A percentile compares a stretch with the other conserved stretches of the same genome.
Evolutionary conservation across 352 stramenopile species (phyloP).

Genomic region (Globisporangium camurandrum): DNA sequence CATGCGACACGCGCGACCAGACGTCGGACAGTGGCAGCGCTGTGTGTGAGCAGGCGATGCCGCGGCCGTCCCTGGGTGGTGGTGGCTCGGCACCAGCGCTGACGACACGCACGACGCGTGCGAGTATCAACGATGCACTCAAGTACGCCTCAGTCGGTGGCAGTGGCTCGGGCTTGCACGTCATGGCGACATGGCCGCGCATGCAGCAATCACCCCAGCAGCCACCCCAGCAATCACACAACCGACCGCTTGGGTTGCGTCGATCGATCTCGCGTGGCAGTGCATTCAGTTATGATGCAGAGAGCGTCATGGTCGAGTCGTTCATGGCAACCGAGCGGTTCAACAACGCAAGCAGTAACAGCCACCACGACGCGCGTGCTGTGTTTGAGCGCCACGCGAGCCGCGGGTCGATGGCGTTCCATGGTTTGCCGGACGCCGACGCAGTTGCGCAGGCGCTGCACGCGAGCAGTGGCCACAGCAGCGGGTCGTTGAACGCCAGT

Average conservation of each 20-base stretch:
- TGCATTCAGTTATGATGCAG: conserved; percentile 85
- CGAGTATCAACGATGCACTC: conserved; percentile 8
- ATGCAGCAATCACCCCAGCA: no score
- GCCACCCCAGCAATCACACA: conserved; percentile 3
- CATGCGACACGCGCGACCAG: conserved; percentile 2
- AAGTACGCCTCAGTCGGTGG: conserved; percentile 14
- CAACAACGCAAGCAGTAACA: conserved; percentile 19
- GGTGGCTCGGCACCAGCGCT: background rate
- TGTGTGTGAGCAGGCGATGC: background rate
- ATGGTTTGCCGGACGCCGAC: conserved; percentile 30
- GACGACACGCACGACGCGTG: background rate
- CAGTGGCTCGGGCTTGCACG: background rate
- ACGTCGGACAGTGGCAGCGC: background rate
- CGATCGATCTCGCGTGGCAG: conserved; percentile 48
- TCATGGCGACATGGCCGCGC: conserved; percentile 21
- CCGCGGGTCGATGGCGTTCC: conserved; percentile 78
- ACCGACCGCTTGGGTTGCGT: conserved; percentile 11
- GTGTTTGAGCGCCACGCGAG: conserved; percentile 79
- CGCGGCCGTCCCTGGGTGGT: conserved; percentile 1
- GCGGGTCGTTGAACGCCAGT: background rate
- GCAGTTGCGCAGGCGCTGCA: conserved; percentile 8
- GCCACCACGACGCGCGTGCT: conserved; percentile 31
- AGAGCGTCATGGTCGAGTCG: conserved; percentile 86
- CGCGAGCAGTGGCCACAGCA: background rate
- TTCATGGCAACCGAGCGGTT: conserved; percentile 81